A percentile compares a stretch with the other conserved stretches of the same genome.
Conservation (phyloP, 176 grass and related monocot species). For the Phragmites australis region DNA sequence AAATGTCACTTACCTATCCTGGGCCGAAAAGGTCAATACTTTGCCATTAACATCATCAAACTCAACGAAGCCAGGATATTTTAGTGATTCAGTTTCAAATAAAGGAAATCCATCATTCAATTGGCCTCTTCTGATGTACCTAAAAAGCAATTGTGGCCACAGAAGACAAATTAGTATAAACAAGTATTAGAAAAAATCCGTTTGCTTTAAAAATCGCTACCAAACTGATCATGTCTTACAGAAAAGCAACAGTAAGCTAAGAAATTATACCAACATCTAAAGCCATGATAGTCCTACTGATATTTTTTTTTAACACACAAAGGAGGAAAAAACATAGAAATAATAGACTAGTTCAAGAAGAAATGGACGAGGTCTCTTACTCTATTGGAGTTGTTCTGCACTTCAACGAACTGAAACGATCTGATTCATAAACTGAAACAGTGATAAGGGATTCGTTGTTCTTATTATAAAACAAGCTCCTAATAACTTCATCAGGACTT, state of each 20-base stretch:
- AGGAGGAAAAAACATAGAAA: not conserved
- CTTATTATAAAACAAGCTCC: conserved; percentile 80
- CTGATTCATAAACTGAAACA: conserved; percentile 72
- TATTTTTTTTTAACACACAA: not conserved
- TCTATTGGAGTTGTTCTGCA: conserved; percentile 83
- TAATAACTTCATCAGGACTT: conserved; percentile 75
- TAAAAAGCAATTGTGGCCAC: conserved; percentile 31
- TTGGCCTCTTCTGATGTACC: conserved; percentile 68
- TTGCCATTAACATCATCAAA: conserved; percentile 89
- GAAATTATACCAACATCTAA: not conserved
- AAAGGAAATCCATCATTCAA: conserved; percentile 65
- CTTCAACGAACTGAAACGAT: conserved; percentile 74
- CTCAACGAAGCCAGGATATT: conserved; percentile 86
- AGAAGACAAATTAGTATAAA: not conserved
- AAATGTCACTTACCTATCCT: conserved; percentile 55
- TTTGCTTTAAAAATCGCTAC: not conserved
- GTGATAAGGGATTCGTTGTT: conserved; percentile 74
- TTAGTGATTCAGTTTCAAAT: conserved; percentile 76
- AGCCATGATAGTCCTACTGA: not conserved
- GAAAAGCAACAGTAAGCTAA: not conserved
- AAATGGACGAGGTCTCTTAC: conserved; percentile 50
- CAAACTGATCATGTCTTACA: conserved; percentile 1
- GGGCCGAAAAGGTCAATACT: conserved; percentile 66
- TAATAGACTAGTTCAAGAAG: conserved; percentile 1
- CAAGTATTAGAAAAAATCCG: not conserved